Conservation (phyloP, 306 rosid genomes). For the Prunus armeniaca region DNA sequence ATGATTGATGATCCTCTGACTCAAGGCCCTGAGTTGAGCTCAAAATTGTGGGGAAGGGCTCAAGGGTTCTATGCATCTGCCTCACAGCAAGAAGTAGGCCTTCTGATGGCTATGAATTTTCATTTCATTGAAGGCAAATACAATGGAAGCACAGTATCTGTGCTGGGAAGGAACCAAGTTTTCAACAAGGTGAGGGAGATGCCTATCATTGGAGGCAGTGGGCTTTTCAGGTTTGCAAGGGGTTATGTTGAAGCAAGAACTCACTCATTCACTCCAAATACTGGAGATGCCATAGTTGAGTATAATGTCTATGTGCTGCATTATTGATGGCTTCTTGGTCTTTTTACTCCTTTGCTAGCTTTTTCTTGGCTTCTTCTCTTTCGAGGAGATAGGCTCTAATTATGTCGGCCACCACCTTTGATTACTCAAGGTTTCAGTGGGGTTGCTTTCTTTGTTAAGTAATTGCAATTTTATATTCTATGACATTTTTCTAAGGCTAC, state of each 20-base stretch:
- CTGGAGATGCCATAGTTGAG: conserved; percentile 56
- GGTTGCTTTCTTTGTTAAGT: background rate
- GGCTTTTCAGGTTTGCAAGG: conserved; percentile 66
- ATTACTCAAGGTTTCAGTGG: background rate
- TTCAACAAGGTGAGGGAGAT: conserved; percentile 52
- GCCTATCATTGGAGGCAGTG: conserved; percentile 86
- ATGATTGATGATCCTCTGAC: conserved; percentile 40
- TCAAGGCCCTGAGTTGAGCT: conserved; percentile 22
- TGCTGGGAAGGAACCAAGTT: conserved; percentile 62
- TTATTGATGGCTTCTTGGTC: conserved; percentile 17
- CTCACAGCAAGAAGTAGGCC: conserved; percentile 35
- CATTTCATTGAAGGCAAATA: conserved; percentile 56
- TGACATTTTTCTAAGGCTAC: background rate
- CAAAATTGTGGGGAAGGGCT: conserved; percentile 37
- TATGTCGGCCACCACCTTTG: background rate
- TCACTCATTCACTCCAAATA: background rate
- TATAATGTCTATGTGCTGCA: conserved; percentile 51
- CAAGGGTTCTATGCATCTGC: conserved; percentile 61
- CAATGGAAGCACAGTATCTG: conserved; percentile 62
- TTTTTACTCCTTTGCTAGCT: background rate
- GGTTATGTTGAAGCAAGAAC: conserved; percentile 62
- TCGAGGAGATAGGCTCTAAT: background rate
- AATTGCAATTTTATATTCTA: background rate
- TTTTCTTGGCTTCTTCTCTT: background rate
- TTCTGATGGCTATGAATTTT: conserved; percentile 72